A percentile compares a stretch with the other conserved stretches of the same genome.
Conservation (phyloP, 176 grass and related monocot genomes). For the bread wheat (Triticum aestivum) region DNA sequence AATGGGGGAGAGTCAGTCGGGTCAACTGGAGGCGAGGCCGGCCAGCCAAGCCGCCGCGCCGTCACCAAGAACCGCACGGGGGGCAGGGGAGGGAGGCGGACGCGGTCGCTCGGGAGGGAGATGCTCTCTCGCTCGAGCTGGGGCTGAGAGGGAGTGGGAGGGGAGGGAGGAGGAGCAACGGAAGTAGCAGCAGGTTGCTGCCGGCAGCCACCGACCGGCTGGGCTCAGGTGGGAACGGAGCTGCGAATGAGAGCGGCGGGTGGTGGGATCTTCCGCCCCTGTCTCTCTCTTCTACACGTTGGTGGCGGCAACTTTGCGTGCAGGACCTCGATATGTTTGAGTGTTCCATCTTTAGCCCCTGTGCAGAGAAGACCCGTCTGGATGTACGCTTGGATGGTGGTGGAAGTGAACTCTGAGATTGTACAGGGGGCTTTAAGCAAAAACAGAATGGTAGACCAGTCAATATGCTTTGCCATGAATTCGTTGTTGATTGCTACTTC, state of each 20-base stretch:
- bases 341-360: not conserved
- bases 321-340: not conserved
- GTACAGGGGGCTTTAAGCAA: not conserved
- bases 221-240: slow-evolving; percentile 21
- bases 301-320: not conserved
- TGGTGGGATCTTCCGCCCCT: not conserved
- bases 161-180: not conserved
- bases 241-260: not conserved
- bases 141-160: not conserved
- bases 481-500: not conserved
- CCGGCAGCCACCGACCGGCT: slow-evolving; percentile 4
- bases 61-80: slow-evolving; percentile 10
- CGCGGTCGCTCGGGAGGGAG: not conserved
- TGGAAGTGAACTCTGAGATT: not conserved
- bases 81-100: not conserved
- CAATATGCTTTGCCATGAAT: not conserved
- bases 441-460: not conserved
- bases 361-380: not conserved
- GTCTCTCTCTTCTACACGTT: slow-evolving; percentile 10
- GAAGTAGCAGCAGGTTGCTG: not conserved
- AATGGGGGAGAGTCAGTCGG: not conserved
- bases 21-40: not conserved
- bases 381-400: not conserved
- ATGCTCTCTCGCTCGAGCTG: not conserved
- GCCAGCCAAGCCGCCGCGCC: slow-evolving; percentile 8